Percentiles rank a stretch among this genome's conserved stretches.
These are phyloP conservation scores for Hygrophila difformis DNA, from an alignment of 257 asterid species.

Conservation along the genomic window DNA sequence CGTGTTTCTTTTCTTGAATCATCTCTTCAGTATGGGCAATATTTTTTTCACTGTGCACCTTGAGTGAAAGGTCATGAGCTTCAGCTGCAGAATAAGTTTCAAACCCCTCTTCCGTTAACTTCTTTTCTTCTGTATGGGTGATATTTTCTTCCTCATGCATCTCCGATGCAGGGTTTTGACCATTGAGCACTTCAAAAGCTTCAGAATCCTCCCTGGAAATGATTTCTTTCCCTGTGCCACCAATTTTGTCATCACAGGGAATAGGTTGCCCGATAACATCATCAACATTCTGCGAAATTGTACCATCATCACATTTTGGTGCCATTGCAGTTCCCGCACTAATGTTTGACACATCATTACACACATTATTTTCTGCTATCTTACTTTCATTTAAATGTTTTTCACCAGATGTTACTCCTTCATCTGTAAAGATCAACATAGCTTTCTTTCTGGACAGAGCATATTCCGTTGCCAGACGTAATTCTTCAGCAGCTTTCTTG, in stretches of 20 bases:
- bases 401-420: slow-evolving; percentile 18
- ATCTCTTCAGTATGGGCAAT: slow-evolving; percentile 21
- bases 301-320: slow-evolving; percentile 3
- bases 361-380: slow-evolving; percentile 18
- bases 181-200: slow-evolving; percentile 17
- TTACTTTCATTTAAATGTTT: slow-evolving; percentile 18
- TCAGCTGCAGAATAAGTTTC: slow-evolving; percentile 11
- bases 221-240: slow-evolving; percentile 15
- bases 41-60: not conserved
- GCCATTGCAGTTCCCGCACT: slow-evolving; percentile 8
- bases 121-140: slow-evolving; percentile 14
- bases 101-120: slow-evolving; percentile 16
- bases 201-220: slow-evolving; percentile 18
- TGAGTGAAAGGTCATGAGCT: slow-evolving; percentile 7
- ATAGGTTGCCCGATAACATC: slow-evolving; percentile 9
- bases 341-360: slow-evolving; percentile 7
- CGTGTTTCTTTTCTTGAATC: slow-evolving; percentile 20
- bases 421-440: slow-evolving; percentile 41
- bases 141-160: slow-evolving; percentile 8
- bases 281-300: slow-evolving; percentile 7
- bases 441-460: slow-evolving; percentile 50
- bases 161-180: slow-evolving; percentile 12
- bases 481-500: slow-evolving; percentile 40
- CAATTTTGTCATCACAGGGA: slow-evolving; percentile 9
- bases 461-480: slow-evolving; percentile 38